Base-by-base conservation (phyloP, 176 grass and related monocot species). In the Carex scoparia region DNA sequence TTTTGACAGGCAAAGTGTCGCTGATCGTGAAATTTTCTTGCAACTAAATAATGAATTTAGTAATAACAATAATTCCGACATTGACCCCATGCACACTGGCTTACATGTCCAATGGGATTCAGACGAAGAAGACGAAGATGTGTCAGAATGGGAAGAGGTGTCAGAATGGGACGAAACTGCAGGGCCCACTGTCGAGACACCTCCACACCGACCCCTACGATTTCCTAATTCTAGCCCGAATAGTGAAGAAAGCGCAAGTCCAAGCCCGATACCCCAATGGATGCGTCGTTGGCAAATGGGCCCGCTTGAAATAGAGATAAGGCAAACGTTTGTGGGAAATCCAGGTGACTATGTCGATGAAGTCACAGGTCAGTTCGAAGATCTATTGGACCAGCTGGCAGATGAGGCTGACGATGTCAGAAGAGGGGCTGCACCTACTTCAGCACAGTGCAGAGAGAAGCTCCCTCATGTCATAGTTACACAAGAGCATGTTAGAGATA, bases 31-130 rank as follows among this genome's bases (percentile, higher is more conserved):
- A 19, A 75, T 91, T 77, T 66, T 56, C 14, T 13, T 94, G 82
- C 91, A 87, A 82, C 84, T 87, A 80, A 92, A 93, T 23, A 87
- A 86, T 35, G 90, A 87, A 15, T 88, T 87, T 73, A 62, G 79
- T 49, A 90, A 89, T n/a, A 89, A 85, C n/a, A 90, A 91, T 85
- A 89, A 81, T 42, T 87, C 89, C 2, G 91, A 95, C 80, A 93
- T 98, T 46, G 93, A 95, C 87, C 93, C 93, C 59, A 98, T 98
- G 95, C 89, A 94, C 84, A 87, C 90, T 76, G 86, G 88, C 49
- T 33, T 90, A 67, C 42, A 19, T 67, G 27, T 51, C 16, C 91
- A 88, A 31, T 98, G 95, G 91, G 87, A 98, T 71, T 93, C 92
- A 37, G 87, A 98, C 81, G 86, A 88, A 65, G 73, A 94, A 71